Evolutionary conservation across 345 rosid species (phyloP).

Genomic region (Eucalyptus polyanthemos): DNA sequence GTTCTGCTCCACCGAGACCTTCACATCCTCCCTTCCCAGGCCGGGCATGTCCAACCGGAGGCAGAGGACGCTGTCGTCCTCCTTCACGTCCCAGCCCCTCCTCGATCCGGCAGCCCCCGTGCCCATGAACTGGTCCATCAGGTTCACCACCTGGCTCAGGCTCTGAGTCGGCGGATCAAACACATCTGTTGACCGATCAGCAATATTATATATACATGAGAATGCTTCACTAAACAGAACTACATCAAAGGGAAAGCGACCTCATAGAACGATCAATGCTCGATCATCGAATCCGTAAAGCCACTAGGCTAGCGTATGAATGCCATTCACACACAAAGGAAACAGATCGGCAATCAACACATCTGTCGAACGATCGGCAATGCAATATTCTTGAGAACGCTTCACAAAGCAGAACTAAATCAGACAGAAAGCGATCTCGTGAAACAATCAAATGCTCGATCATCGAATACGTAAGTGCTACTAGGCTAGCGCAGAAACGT

Average conservation of each 20-base stretch:
- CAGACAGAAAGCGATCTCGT: background rate
- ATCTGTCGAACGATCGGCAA: too few species aligned
- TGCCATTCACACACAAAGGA: background rate
- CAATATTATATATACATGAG: background rate
- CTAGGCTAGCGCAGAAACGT: background rate
- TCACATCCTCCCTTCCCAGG: slow-evolving; percentile 20
- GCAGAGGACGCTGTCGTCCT: slow-evolving; percentile 11
- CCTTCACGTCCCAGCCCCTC: slow-evolving; percentile 39
- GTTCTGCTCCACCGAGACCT: slow-evolving; percentile 35
- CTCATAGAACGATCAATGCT: background rate
- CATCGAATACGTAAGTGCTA: background rate
- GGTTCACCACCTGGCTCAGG: slow-evolving; percentile 46
- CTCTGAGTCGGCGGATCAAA: slow-evolving; percentile 50
- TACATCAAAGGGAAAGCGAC: background rate
- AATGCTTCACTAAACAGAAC: background rate
- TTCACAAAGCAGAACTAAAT: background rate
- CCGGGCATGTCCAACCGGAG: slow-evolving; percentile 36
- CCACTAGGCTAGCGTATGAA: background rate
- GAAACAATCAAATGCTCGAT: background rate
- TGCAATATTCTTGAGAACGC: background rate
- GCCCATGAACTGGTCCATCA: slow-evolving; percentile 45
- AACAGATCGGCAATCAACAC: too few species aligned
- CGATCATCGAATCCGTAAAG: background rate
- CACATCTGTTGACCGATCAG: slow-evolving; percentile 3
- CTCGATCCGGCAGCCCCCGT: slow-evolving; percentile 15